Evolutionary conservation across 148 eudicot genomes (phyloP).

Genomic region (Agrostemma githago): DNA sequence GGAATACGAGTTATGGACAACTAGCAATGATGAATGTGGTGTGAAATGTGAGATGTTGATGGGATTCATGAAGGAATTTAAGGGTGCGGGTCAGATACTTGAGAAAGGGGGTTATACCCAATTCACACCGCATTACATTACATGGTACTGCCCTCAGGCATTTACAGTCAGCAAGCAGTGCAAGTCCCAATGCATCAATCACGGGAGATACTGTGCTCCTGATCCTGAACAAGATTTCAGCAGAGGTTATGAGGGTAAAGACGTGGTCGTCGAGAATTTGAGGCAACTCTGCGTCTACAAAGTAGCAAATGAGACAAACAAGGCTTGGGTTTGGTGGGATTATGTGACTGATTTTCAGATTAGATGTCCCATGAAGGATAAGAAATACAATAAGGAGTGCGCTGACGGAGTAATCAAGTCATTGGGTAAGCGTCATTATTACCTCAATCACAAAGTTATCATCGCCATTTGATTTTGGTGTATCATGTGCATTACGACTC

Average conservation of each 20-base stretch:
- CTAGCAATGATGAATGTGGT: slow-evolving; percentile 91
- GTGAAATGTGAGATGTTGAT: slow-evolving; percentile 82
- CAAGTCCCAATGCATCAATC: slow-evolving; percentile 83
- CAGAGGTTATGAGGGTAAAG: slow-evolving; percentile 80
- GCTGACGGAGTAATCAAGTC: slow-evolving; percentile 68
- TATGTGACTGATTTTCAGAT: slow-evolving; percentile 90
- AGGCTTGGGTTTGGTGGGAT: slow-evolving; percentile 96
- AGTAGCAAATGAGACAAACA: slow-evolving; percentile 68
- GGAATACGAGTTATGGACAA: slow-evolving; percentile 88
- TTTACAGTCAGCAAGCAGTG: slow-evolving; percentile 84
- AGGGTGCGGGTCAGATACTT: slow-evolving; percentile 86
- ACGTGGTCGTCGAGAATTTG: slow-evolving; percentile 78
- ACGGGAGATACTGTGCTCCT: slow-evolving; percentile 93
- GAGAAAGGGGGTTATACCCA: slow-evolving; percentile 87
- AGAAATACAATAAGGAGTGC: slow-evolving; percentile 81
- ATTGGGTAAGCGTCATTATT: slow-evolving; percentile 45
- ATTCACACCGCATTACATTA: slow-evolving; percentile 84
- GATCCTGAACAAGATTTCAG: slow-evolving; percentile 94
- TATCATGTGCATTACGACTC: background rate
- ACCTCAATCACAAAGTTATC: background rate
- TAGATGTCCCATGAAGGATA: slow-evolving; percentile 92
- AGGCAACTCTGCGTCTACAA: slow-evolving; percentile 80
- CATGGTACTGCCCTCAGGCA: slow-evolving; percentile 94
- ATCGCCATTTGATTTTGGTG: background rate
- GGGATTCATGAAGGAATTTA: slow-evolving; percentile 75